Conservation (phyloP, 352 stramenopile species). For the Globisporangium irregulare region DNA sequence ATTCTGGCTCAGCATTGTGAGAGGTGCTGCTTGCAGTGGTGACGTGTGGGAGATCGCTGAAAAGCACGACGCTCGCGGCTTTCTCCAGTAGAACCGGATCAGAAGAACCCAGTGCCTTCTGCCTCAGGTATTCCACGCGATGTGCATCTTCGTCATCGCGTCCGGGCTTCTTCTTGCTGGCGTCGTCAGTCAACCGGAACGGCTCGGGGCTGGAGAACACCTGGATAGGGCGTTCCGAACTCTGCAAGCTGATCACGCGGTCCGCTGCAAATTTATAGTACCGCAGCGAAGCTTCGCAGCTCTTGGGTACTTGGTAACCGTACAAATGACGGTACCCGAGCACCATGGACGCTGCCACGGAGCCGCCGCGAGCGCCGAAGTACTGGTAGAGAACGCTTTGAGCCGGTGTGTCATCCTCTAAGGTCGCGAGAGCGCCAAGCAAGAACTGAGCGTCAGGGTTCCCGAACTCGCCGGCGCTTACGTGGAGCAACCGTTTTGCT, state of each 20-base stretch:
- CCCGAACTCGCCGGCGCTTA: conserved; percentile 31
- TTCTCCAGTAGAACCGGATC: conserved; percentile 34
- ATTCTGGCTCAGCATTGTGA: conserved; percentile 17
- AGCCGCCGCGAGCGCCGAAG: conserved; percentile 48
- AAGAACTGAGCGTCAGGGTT: conserved; percentile 44
- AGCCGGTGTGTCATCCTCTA: conserved; percentile 11
- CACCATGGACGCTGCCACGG: conserved; percentile 49
- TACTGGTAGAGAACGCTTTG: conserved; percentile 46
- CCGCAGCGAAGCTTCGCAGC: conserved; percentile 50
- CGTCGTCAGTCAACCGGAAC: conserved; percentile 34
- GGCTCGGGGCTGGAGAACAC: conserved; percentile 36
- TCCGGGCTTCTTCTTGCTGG: conserved; percentile 20
- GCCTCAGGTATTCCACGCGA: conserved; percentile 47
- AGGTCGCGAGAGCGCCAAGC: conserved; percentile 28
- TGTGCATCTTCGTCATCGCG: conserved; percentile 33
- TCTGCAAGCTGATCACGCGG: conserved; percentile 34
- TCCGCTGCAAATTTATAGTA: conserved; percentile 80
- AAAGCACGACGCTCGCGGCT: conserved; percentile 54
- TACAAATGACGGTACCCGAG: conserved; percentile 65
- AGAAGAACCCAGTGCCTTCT: conserved; percentile 28
- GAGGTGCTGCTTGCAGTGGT: neutral
- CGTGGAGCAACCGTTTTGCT: conserved; percentile 32
- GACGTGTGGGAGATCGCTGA: conserved; percentile 32
- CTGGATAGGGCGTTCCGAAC: conserved; percentile 25
- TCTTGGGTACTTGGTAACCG: conserved; percentile 44